Base-by-base conservation (phyloP, 352 stramenopile species). In the Pythium phragmitis region DNA sequence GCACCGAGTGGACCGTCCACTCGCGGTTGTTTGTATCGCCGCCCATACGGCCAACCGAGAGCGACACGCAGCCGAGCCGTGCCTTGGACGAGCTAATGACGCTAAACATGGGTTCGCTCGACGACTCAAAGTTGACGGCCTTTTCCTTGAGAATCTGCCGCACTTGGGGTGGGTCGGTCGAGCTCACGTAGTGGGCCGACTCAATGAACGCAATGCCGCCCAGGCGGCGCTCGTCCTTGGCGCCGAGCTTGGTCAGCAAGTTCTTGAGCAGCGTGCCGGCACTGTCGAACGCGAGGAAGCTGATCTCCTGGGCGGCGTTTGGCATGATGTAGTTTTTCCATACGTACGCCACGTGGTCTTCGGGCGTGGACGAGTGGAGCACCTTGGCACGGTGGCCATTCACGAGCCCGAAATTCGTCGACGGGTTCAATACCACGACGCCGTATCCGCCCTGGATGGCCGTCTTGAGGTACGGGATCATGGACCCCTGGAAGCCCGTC, bases 311-410 rank as follows among this genome's bases (percentile, higher is more conserved):
- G 2, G 85, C 87, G 1, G 82, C 79, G 53, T 89, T 92, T 6
- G 85, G 85, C 66, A 80, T 73, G 33, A 96, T 85, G 67, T 93
- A 93, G 64, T 93, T 91, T 62, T 92, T 94, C 84, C 84, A 96
- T 2, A 94, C 85, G 69, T 94, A 90, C 36, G 79, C 65, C 0
- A 94, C 75, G 55, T 96, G 87, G 17, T 88, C 85, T 30, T 94
- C 84, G 0, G 87, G 87, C 19, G 85, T 87, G 1, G 73, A 61
- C 12, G 83, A 93, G 70, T 94, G 78, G 50, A 94, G 71, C 47
- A 96, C 89, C 60, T 94, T 93, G 65, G 82, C 85, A 58, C 73
- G 75, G 57, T 94, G 82, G 54, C 85, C 85, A 54, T 94, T 92
- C 26, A 94, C 86, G 41, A 82, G 73, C 47, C 79, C 80, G 50